Conservation (phyloP, 2,329 filamentous ascomycete species). For the Tolypocladium album region DNA sequence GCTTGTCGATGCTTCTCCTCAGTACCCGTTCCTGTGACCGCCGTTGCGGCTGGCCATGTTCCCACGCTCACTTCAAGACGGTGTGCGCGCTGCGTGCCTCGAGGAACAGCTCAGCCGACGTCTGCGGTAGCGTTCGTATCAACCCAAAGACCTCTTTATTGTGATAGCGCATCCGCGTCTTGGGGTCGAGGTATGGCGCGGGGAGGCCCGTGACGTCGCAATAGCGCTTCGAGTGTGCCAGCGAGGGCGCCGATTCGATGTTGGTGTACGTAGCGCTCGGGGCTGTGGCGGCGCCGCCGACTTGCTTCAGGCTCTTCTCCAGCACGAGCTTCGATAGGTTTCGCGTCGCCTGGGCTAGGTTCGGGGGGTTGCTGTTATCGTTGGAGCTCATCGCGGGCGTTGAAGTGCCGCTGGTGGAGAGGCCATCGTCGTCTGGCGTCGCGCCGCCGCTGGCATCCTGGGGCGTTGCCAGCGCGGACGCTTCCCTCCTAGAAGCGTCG, state of each 20-base stretch:
- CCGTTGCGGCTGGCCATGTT: background rate
- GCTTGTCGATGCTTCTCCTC: background rate
- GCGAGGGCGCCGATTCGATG: slow-evolving; percentile 84
- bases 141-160: slow-evolving; percentile 84
- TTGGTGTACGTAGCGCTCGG: slow-evolving; percentile 87
- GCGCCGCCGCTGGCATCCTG: slow-evolving; percentile 66
- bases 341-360: slow-evolving; percentile 81
- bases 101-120: slow-evolving; percentile 76
- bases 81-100: slow-evolving; percentile 88
- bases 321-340: slow-evolving; percentile 80
- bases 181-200: slow-evolving; percentile 89
- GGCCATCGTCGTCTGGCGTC: slow-evolving; percentile 48
- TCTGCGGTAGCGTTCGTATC: slow-evolving; percentile 70
- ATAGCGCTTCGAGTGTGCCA: slow-evolving; percentile 78
- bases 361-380: slow-evolving; percentile 40
- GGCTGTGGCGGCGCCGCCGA: slow-evolving; percentile 27
- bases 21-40: background rate
- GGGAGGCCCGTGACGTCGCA: slow-evolving; percentile 92
- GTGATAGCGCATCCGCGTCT: slow-evolving; percentile 86
- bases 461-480: slow-evolving; percentile 71
- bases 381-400: slow-evolving; percentile 37
- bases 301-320: slow-evolving; percentile 59
- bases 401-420: slow-evolving; percentile 47
- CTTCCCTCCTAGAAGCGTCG: slow-evolving; percentile 79
- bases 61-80: slow-evolving; percentile 61